Evolutionary conservation across 192 early-diverging fungal genomes (phyloP), one percentile per base, ranked within the genome.

Genomic region (Coemansia sp.): DNA sequence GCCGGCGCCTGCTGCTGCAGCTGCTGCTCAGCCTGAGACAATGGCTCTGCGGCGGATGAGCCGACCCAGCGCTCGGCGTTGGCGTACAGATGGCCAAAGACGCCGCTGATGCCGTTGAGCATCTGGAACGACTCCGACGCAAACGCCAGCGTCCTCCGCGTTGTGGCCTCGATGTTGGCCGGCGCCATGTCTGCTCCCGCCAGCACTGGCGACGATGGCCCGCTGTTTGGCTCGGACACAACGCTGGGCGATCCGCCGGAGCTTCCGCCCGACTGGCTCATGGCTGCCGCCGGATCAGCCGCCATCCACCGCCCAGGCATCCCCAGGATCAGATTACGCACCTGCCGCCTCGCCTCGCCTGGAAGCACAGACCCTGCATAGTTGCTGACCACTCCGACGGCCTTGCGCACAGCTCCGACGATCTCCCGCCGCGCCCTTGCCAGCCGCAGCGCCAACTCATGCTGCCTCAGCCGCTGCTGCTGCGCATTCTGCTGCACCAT

Each of bases 341-440:
- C 95, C 38, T 75, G 87, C 42, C 84, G 74, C 33, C 90, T 82
- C 27, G 94, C 92, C 34, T 89, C 90, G 42, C 87, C 89, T 3
- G 95, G 92, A 40, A 98, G 79, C 52, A 89, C 89, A 5, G 87
- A 82, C 14, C 89, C 88, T 19, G 95, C 94, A 68, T 97, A 93
- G 33, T 88, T 85, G 23, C 88, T 89, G 31, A 98, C 84, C 7
- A 98, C 87, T 38, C 89, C 90, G 4, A 98, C 91, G 1, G 94
- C 95, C 29, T 87, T 87, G 25, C 92, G 84, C 27, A 98, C 77
- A 0, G 93, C 94, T 20, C 86, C 82, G 1, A 94, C 87, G 2
- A 96, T 86, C 44, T 96, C 95, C n/a, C 86, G 87, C 58, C 89
- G 87, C 48, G 92, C 86, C 3, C 67, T 64, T 0, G 69, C 76